phyloP scores from a whole-genome alignment of 2,329 filamentous ascomycete genomes.

The Penicillium sp. region DNA sequence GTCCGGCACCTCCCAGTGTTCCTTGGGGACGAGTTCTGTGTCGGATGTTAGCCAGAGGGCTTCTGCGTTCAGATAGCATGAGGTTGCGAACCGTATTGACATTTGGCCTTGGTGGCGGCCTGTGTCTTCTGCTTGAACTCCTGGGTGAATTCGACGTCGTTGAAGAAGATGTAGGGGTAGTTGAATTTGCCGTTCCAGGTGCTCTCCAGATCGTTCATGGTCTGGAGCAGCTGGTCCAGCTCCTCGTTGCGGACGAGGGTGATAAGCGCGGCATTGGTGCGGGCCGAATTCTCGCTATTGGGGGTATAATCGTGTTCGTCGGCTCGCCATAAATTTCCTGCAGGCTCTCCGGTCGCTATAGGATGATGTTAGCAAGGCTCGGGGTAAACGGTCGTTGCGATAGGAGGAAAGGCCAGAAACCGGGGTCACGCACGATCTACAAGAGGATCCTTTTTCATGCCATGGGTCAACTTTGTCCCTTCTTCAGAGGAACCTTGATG shows the following conservation, averaged over 20 bases:
- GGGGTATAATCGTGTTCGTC: slow-evolving; percentile 76
- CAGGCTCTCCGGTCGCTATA: slow-evolving; percentile 79
- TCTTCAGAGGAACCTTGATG: slow-evolving; percentile 56
- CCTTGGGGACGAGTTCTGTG: slow-evolving; percentile 82
- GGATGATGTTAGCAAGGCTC: slow-evolving; percentile 16
- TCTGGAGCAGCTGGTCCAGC: slow-evolving; percentile 76
- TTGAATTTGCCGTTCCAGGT: slow-evolving; percentile 99
- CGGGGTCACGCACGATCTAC: slow-evolving; percentile 69
- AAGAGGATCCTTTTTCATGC: slow-evolving; percentile 79
- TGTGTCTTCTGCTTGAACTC: slow-evolving; percentile 86
- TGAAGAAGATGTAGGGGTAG: slow-evolving; percentile 99
- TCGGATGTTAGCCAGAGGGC: slow-evolving; percentile 25
- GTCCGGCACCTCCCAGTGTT: slow-evolving; percentile 87
- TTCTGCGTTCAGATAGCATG: slow-evolving; percentile 15
- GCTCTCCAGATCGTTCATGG: slow-evolving; percentile 87
- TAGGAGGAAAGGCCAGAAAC: slow-evolving; percentile 12
- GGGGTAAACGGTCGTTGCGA: neutral
- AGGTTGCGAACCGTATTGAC: slow-evolving; percentile 68
- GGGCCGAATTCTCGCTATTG: slow-evolving; percentile 71
- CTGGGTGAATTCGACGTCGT: slow-evolving; percentile 88
- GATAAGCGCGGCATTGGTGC: slow-evolving; percentile 91
- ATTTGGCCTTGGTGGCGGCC: slow-evolving; percentile 84
- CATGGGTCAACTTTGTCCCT: slow-evolving; percentile 52
- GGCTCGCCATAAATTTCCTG: slow-evolving; percentile 72
- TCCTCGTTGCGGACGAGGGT: slow-evolving; percentile 92